phyloP scores from a whole-genome alignment of 139 green algal species.

The Astrephomene gubernaculifera region DNA sequence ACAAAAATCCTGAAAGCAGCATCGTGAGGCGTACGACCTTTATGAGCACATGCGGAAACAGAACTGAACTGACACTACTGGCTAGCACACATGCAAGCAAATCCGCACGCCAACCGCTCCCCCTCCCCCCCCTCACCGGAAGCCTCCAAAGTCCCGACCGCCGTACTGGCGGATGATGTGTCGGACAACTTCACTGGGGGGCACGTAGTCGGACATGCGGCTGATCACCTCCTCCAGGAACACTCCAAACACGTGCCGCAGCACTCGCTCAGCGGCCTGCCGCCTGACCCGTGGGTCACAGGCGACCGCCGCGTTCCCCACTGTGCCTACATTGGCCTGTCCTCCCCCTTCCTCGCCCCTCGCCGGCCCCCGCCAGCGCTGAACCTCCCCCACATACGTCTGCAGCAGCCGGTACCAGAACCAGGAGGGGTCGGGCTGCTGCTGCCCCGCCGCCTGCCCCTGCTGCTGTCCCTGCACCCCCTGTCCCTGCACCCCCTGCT shows the following conservation, averaged over 20 bases:
- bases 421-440: background rate
- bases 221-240: slow-evolving; percentile 42
- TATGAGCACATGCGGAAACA: background rate
- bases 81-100: background rate
- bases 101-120: background rate
- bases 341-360: background rate
- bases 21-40: background rate
- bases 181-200: slow-evolving; percentile 33
- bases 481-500: background rate
- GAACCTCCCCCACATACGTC: slow-evolving; percentile 10
- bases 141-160: slow-evolving; percentile 31
- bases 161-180: slow-evolving; percentile 39
- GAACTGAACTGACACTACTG: background rate
- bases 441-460: background rate
- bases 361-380: background rate
- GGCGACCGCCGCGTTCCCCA: background rate
- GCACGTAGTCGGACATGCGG: slow-evolving; percentile 38
- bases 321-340: background rate
- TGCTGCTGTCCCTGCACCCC: background rate
- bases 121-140: background rate
- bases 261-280: background rate
- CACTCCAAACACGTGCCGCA: slow-evolving; percentile 31
- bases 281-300: background rate
- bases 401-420: slow-evolving; percentile 27
- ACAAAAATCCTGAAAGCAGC: background rate